Percentiles rank a stretch among this genome's conserved stretches.
These are phyloP conservation scores for Boletus rubescentipes DNA, from an alignment of 768 basidiomycete species.

Conservation along the genomic window DNA sequence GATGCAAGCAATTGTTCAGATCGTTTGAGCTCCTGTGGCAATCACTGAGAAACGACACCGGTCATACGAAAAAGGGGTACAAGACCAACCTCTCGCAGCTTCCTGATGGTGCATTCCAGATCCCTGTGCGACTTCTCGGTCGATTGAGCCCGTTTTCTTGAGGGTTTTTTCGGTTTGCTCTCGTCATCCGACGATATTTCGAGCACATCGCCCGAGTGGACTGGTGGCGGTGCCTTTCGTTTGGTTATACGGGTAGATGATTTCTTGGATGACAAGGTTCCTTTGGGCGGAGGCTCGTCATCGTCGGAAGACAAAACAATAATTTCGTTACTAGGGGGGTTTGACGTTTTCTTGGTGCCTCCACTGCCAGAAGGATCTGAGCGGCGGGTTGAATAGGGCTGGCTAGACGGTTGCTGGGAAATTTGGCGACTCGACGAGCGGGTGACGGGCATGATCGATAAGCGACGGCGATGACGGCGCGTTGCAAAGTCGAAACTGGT, in stretches of 20 bases:
- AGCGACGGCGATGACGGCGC: neutral
- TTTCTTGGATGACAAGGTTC: conserved; percentile 14
- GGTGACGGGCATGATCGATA: conserved; percentile 27
- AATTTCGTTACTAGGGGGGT: conserved; percentile 23
- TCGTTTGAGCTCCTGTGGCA: conserved; percentile 21
- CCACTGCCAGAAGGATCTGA: conserved; percentile 4
- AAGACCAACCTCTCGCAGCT: conserved; percentile 42
- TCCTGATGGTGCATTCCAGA: conserved; percentile 42
- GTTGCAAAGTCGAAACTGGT: neutral
- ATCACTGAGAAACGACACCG: neutral
- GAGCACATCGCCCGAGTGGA: conserved; percentile 40
- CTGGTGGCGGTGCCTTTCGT: conserved; percentile 20
- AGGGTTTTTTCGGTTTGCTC: conserved; percentile 1
- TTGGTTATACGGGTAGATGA: conserved; percentile 4
- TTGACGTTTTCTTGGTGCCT: conserved; percentile 16
- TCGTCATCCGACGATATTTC: conserved; percentile 64
- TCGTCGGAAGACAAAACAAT: conserved; percentile 37
- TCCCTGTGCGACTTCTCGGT: conserved; percentile 12
- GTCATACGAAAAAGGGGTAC: neutral
- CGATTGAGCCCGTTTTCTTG: conserved; percentile 17
- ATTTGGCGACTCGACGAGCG: conserved; percentile 26
- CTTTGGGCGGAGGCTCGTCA: conserved; percentile 25
- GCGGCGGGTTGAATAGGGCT: conserved; percentile 9
- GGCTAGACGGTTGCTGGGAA: neutral
- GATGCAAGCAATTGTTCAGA: conserved; percentile 7